phyloP scores from a whole-genome alignment of 129 eudicot species.

The Oenanthe sinensis region DNA sequence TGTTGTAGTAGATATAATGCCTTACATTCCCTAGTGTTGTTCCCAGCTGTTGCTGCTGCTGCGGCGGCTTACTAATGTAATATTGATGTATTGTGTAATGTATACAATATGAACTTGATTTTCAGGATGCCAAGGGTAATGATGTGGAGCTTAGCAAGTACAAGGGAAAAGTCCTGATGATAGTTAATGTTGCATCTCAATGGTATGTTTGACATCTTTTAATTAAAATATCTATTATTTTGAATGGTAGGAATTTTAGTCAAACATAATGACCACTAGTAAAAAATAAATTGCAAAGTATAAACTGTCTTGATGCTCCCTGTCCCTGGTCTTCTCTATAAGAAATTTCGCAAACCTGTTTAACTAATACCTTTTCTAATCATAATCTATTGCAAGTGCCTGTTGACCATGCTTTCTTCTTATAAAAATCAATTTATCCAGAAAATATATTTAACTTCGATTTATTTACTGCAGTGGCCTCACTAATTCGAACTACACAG shows the following conservation, averaged over 20 bases:
- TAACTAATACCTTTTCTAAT: background rate
- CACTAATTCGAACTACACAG: slow-evolving; percentile 11
- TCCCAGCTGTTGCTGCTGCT: background rate
- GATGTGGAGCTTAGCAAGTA: slow-evolving; percentile 7
- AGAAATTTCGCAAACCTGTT: background rate
- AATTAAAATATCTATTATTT: background rate
- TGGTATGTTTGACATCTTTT: background rate
- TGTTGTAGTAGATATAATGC: background rate
- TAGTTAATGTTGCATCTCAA: slow-evolving; percentile 8
- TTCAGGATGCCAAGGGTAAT: slow-evolving; percentile 9
- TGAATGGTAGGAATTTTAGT: background rate
- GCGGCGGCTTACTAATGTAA: background rate
- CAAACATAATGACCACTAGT: background rate
- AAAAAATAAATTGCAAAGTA: background rate
- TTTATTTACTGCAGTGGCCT: background rate
- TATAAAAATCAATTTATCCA: background rate
- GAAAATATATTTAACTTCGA: background rate
- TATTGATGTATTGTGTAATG: background rate
- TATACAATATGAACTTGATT: background rate
- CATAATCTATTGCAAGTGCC: background rate
- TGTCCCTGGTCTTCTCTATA: background rate
- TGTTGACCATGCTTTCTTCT: background rate
- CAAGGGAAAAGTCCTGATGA: slow-evolving; percentile 4
- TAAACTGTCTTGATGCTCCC: background rate
- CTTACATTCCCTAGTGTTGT: background rate